Evolutionary conservation across 2,329 filamentous ascomycete species (phyloP).

Genomic region (Hypocreales sp.): DNA sequence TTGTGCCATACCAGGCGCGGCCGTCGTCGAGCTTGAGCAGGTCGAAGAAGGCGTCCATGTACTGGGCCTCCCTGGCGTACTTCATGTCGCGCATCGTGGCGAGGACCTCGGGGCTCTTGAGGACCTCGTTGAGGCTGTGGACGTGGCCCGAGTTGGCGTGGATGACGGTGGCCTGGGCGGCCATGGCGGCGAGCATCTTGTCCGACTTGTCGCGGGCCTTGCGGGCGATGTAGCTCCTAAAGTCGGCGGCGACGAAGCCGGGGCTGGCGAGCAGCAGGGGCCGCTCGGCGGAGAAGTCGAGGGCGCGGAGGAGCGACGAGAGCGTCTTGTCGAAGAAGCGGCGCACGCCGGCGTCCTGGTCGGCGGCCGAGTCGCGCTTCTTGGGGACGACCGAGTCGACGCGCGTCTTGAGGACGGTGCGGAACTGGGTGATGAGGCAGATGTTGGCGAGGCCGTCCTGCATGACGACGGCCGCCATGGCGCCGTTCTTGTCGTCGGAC

Average conservation of each 20-base stretch:
- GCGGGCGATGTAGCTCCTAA: slow-evolving; percentile 57
- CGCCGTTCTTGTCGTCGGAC: slow-evolving; percentile 62
- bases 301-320: slow-evolving; percentile 57
- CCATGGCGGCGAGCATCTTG: slow-evolving; percentile 50
- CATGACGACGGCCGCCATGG: slow-evolving; percentile 84
- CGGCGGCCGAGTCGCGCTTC: slow-evolving; percentile 48
- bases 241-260: slow-evolving; percentile 70
- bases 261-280: slow-evolving; percentile 78
- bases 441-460: slow-evolving; percentile 77
- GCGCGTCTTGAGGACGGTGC: slow-evolving; percentile 51
- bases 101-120: slow-evolving; percentile 66
- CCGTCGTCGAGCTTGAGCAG: slow-evolving; percentile 73
- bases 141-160: slow-evolving; percentile 77
- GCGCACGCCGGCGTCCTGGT: slow-evolving; percentile 55
- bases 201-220: slow-evolving; percentile 43
- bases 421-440: slow-evolving; percentile 66
- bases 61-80: slow-evolving; percentile 66
- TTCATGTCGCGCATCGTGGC: slow-evolving; percentile 72
- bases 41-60: slow-evolving; percentile 74
- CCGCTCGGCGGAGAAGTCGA: slow-evolving; percentile 56
- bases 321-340: slow-evolving; percentile 65
- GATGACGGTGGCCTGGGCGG: slow-evolving; percentile 53
- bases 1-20: slow-evolving; percentile 77
- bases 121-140: slow-evolving; percentile 74
- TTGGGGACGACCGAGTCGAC: slow-evolving; percentile 52